phyloP scores from a whole-genome alignment of 2,329 filamentous ascomycete genomes.

The Verticillium albo-atrum region DNA sequence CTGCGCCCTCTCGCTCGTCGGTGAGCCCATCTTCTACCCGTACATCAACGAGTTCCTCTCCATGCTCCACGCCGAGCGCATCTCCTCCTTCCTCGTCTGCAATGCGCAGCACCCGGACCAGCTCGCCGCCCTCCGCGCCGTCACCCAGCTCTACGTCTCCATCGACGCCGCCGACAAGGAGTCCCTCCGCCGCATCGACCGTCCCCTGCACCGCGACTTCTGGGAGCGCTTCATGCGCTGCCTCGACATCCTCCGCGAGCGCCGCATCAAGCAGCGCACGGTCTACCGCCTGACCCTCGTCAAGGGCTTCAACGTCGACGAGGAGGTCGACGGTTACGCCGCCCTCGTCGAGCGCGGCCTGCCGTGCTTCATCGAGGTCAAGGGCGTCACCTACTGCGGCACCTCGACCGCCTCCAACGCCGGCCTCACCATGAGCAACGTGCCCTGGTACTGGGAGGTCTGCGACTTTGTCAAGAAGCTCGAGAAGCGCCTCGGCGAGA shows the following conservation, averaged over 20 bases:
- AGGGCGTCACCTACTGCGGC: conserved; percentile 95
- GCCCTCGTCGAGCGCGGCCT: conserved; percentile 80
- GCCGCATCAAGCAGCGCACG: conserved; percentile 80
- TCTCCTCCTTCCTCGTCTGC: conserved; percentile 93
- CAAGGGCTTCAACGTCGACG: conserved; percentile 96
- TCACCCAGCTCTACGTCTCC: conserved; percentile 93
- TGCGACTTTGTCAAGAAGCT: conserved; percentile 75
- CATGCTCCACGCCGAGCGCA: conserved; percentile 79
- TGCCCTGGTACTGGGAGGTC: conserved; percentile 93
- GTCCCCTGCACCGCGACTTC: conserved; percentile 90
- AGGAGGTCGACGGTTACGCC: conserved; percentile 87
- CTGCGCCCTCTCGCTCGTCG: conserved; percentile 87
- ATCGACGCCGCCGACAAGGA: conserved; percentile 93
- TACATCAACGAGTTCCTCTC: conserved; percentile 89
- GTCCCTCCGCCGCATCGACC: conserved; percentile 80
- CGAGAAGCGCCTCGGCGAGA: conserved; percentile 60
- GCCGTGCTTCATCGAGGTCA: conserved; percentile 91
- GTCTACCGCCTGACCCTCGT: conserved; percentile 94
- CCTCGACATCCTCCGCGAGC: conserved; percentile 80
- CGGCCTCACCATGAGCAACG: conserved; percentile 93
- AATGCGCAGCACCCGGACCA: conserved; percentile 96
- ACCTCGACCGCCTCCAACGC: conserved; percentile 80
- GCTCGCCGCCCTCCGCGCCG: conserved; percentile 72
- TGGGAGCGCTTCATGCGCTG: conserved; percentile 95
- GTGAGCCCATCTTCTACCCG: conserved; percentile 98